Percentiles rank a stretch among this genome's conserved stretches.
Evolutionary conservation across 2,329 filamentous ascomycete genomes (phyloP).

Genomic region (Colletotrichum cordylinicola): DNA sequence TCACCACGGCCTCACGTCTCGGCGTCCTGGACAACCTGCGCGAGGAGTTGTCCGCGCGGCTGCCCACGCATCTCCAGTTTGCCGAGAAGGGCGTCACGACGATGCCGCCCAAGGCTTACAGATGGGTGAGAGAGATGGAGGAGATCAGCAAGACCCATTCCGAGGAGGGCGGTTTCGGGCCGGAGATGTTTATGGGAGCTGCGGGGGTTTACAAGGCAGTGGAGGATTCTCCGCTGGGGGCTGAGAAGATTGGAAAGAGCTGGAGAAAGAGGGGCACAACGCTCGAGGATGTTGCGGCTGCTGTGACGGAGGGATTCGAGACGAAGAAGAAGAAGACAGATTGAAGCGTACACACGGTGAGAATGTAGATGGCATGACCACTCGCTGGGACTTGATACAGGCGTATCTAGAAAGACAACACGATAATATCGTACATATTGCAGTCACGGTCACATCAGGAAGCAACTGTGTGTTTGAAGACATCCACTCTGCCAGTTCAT

Average conservation of each 20-base stretch:
- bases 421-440: neutral
- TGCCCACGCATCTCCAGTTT: slow-evolving; percentile 49
- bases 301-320: slow-evolving; percentile 52
- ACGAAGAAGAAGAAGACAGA: slow-evolving; percentile 46
- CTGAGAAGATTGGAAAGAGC: slow-evolving; percentile 62
- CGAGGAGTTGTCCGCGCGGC: slow-evolving; percentile 56
- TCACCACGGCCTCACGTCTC: slow-evolving; percentile 69
- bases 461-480: neutral
- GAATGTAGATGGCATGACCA: neutral
- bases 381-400: neutral
- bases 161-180: slow-evolving; percentile 67
- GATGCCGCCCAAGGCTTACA: slow-evolving; percentile 78
- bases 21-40: slow-evolving; percentile 67
- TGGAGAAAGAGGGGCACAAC: slow-evolving; percentile 62
- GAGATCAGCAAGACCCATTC: slow-evolving; percentile 73
- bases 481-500: neutral
- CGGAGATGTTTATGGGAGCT: slow-evolving; percentile 61
- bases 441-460: neutral
- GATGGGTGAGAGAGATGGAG: slow-evolving; percentile 80
- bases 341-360: neutral
- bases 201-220: slow-evolving; percentile 67
- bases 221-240: slow-evolving; percentile 64
- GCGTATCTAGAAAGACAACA: neutral
- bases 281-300: slow-evolving; percentile 60
- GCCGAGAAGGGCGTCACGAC: slow-evolving; percentile 57